Evolutionary conservation across 2,329 filamentous ascomycete genomes (phyloP).

Genomic region (Teratosphaeriaceae sp.): DNA sequence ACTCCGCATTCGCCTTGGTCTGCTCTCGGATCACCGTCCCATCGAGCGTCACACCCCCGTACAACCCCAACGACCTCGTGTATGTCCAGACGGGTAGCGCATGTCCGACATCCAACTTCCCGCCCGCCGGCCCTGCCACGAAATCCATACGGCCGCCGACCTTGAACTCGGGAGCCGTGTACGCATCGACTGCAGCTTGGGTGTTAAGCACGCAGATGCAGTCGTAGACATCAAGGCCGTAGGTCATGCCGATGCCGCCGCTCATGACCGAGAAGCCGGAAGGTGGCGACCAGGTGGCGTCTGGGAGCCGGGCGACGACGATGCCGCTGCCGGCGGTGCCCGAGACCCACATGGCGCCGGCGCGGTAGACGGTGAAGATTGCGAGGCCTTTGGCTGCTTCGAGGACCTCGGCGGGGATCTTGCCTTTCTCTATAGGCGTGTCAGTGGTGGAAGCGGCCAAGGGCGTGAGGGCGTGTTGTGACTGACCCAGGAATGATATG

Average conservation of each 20-base stretch:
- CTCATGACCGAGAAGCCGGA: slow-evolving; percentile 1
- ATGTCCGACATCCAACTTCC: neutral
- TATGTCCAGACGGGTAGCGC: neutral
- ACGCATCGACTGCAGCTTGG: neutral
- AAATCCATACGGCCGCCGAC: neutral
- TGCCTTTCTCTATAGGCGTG: neutral
- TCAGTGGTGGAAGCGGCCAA: neutral
- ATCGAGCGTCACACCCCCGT: slow-evolving; percentile 4
- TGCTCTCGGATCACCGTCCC: slow-evolving; percentile 1
- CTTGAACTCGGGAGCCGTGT: neutral
- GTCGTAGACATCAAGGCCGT: slow-evolving; percentile 3
- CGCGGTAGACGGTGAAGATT: slow-evolving; percentile 4
- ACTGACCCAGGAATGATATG: neutral
- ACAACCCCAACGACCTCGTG: slow-evolving; percentile 1
- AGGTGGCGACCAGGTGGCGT: slow-evolving; percentile 1
- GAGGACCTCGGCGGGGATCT: neutral
- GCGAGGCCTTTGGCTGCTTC: slow-evolving; percentile 1
- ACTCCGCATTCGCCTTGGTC: neutral
- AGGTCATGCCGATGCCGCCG: neutral
- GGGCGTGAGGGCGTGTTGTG: neutral
- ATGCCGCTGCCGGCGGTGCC: neutral
- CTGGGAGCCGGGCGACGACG: slow-evolving; percentile 1
- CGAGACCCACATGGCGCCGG: neutral
- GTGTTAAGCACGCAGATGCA: slow-evolving; percentile 5
- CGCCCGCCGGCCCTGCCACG: neutral